A percentile compares a stretch with the other conserved stretches of the same genome.
phyloP scores from a whole-genome alignment of 345 rosid species.

The Lenwebbia sp. region DNA sequence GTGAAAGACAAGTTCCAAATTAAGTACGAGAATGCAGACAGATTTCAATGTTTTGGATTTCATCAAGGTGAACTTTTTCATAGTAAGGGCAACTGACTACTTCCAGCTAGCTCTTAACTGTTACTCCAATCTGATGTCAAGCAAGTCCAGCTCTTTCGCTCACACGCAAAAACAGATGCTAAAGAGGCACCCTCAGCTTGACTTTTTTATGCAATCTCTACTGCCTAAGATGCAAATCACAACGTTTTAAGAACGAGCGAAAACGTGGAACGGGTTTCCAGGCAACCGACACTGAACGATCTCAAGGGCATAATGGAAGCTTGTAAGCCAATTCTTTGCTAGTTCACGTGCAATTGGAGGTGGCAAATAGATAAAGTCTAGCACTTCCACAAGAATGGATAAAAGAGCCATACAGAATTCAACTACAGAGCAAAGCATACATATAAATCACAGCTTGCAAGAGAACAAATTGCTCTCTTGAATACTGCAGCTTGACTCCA shows the following conservation, averaged over 20 bases:
- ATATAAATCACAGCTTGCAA: background rate
- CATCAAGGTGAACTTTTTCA: background rate
- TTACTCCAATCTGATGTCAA: background rate
- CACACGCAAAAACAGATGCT: background rate
- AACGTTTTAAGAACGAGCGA: background rate
- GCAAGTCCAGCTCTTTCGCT: background rate
- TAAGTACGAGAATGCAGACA: background rate
- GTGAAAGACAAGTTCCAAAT: background rate
- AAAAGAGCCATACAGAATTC: background rate
- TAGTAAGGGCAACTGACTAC: background rate
- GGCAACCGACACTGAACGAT: background rate
- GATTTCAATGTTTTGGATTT: background rate
- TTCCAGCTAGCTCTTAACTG: background rate
- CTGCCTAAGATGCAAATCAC: background rate
- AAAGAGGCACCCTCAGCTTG: background rate
- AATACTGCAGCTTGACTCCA: background rate
- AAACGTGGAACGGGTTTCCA: background rate
- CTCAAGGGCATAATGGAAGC: background rate
- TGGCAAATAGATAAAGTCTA: background rate
- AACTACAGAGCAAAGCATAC: background rate
- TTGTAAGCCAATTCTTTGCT: background rate
- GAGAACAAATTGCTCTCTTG: background rate
- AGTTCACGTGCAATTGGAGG: background rate
- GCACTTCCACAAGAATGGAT: background rate
- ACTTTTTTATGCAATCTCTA: background rate